Evolutionary conservation across 2,329 filamentous ascomycete genomes (phyloP).

Genomic region (Epichloe gansuensis): DNA sequence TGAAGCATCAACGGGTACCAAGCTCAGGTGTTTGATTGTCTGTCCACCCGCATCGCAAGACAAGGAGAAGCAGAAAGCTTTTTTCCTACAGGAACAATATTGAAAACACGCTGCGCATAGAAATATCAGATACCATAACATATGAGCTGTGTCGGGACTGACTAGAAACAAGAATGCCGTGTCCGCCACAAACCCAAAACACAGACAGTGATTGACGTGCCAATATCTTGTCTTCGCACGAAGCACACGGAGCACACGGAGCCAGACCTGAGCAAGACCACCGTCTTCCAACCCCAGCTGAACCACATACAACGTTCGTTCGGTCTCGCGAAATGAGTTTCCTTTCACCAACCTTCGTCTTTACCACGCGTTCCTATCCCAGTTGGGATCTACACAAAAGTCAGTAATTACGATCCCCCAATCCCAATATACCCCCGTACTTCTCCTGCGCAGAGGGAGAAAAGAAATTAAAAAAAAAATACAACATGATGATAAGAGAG

Average conservation of each 20-base stretch:
- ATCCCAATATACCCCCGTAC: too few species aligned
- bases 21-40: too few species aligned
- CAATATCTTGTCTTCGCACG: background rate
- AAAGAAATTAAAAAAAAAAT: background rate
- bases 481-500: background rate
- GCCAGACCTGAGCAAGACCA: background rate
- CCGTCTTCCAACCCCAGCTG: background rate
- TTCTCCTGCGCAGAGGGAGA: too few species aligned
- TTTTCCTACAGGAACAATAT: background rate
- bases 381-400: slow-evolving; percentile 55
- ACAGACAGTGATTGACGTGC: background rate
- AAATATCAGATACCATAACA: background rate
- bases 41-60: too few species aligned
- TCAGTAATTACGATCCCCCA: background rate
- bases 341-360: background rate
- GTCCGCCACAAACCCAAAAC: background rate
- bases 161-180: background rate
- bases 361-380: slow-evolving; percentile 86
- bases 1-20: too few species aligned
- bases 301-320: background rate
- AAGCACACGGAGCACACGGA: too few species aligned
- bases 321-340: too few species aligned
- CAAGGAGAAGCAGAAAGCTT: background rate
- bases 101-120: background rate
- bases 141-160: background rate